Percentiles rank a stretch among this genome's conserved stretches.
phyloP scores from a whole-genome alignment of 2,329 filamentous ascomycete genomes.

The Tolypocladium tropicale region DNA sequence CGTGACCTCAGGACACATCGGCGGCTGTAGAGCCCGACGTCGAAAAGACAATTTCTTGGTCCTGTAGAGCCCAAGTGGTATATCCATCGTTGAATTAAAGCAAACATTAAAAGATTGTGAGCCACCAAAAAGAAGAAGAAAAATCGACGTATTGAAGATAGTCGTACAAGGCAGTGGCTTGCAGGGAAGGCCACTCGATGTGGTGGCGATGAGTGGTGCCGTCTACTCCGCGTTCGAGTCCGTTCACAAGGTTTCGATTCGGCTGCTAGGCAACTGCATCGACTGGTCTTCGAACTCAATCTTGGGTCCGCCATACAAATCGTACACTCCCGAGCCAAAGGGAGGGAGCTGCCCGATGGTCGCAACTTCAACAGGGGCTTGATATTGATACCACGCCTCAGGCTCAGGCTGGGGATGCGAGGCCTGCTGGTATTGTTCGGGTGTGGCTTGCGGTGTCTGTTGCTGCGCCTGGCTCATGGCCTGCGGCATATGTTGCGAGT shows the following conservation, averaged over 20 bases:
- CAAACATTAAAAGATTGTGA: neutral
- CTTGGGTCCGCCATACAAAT: constrained; percentile 42
- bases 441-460: constrained; percentile 10
- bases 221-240: neutral
- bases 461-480: constrained; percentile 24
- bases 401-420: constrained; percentile 32
- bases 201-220: neutral
- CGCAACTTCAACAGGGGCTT: constrained; percentile 45
- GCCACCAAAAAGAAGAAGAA: neutral
- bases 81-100: constrained; percentile 11
- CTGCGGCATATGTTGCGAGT: constrained; percentile 31
- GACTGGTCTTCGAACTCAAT: constrained; percentile 47
- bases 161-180: neutral
- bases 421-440: constrained; percentile 24
- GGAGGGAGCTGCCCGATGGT: constrained; percentile 41
- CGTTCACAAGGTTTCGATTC: constrained; percentile 44
- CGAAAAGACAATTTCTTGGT: constrained; percentile 9
- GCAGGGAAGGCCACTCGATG: neutral
- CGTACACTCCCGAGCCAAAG: constrained; percentile 39
- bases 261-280: constrained; percentile 48
- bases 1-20: neutral
- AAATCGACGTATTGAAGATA: neutral
- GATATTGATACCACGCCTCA: constrained; percentile 48
- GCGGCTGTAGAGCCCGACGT: neutral
- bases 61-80: constrained; percentile 19